A percentile compares a stretch with the other conserved stretches of the same genome.
phyloP scores from a whole-genome alignment of 768 basidiomycete species.

The Wakefieldia striispora region DNA sequence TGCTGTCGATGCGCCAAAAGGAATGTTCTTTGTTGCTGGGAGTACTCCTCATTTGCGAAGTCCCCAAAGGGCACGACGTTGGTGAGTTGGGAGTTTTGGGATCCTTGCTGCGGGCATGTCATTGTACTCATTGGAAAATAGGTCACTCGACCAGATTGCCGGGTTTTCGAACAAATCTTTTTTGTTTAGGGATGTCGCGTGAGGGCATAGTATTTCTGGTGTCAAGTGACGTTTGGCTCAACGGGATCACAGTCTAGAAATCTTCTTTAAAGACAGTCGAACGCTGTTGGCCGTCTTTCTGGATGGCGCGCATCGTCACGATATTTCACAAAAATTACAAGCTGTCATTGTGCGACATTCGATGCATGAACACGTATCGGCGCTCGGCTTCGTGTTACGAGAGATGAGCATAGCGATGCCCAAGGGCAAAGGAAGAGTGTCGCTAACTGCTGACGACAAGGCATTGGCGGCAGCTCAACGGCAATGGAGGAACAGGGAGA shows the following conservation, averaged over 20 bases:
- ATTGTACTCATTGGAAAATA: constrained; percentile 29
- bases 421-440: constrained; percentile 17
- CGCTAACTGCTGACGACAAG: constrained; percentile 17
- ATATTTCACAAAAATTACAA: constrained; percentile 53
- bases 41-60: constrained; percentile 77
- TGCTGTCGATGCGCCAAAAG: constrained; percentile 78
- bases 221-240: neutral
- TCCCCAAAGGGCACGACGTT: constrained; percentile 79
- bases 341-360: constrained; percentile 42
- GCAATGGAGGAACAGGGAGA: constrained; percentile 86
- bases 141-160: constrained; percentile 77
- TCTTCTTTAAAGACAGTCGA: constrained; percentile 91
- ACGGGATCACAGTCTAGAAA: constrained; percentile 59
- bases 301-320: constrained; percentile 61
- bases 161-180: constrained; percentile 80
- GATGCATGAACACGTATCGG: constrained; percentile 38
- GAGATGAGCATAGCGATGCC: constrained; percentile 29
- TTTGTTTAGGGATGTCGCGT: constrained; percentile 91
- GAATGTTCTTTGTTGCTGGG: constrained; percentile 80
- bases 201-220: constrained; percentile 30
- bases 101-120: neutral
- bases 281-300: constrained; percentile 83
- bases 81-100: constrained; percentile 46
- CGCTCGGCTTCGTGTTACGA: constrained; percentile 48
- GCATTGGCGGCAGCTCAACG: constrained; percentile 70